These are phyloP conservation scores for Pyricularia pennisetigena DNA, from an alignment of 2,329 filamentous ascomycete genomes.

Conservation along the genomic window DNA sequence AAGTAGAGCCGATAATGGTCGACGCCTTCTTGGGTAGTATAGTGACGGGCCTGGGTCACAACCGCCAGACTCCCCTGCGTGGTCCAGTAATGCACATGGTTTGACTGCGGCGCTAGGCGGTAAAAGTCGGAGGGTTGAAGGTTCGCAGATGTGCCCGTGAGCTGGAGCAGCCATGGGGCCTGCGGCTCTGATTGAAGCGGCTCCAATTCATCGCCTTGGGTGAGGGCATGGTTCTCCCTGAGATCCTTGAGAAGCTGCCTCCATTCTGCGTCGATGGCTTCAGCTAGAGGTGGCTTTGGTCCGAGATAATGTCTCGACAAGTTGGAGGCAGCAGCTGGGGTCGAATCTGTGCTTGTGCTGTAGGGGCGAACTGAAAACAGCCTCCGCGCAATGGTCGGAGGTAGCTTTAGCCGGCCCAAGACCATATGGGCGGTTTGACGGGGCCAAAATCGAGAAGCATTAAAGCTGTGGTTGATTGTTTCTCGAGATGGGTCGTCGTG, in stretches of 20 bases:
- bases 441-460: background rate
- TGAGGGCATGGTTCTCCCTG: background rate
- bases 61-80: slow-evolving; percentile 18
- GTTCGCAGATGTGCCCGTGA: slow-evolving; percentile 47
- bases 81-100: slow-evolving; percentile 58
- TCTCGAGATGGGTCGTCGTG: background rate
- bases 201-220: background rate
- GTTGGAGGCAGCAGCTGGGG: background rate
- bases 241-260: background rate
- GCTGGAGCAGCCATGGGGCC: slow-evolving; percentile 32
- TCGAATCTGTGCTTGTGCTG: background rate
- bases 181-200: background rate
- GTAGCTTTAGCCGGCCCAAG: background rate
- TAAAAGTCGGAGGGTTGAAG: slow-evolving; percentile 62
- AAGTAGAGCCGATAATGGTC: slow-evolving; percentile 65
- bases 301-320: background rate
- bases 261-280: background rate
- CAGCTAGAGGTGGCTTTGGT: background rate
- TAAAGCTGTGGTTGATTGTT: background rate
- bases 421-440: background rate
- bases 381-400: background rate
- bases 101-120: slow-evolving; percentile 45
- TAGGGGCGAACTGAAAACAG: background rate
- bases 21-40: slow-evolving; percentile 49
- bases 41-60: slow-evolving; percentile 57